Conservation (phyloP, 345 rosid species). For the Garcia nutans region DNA sequence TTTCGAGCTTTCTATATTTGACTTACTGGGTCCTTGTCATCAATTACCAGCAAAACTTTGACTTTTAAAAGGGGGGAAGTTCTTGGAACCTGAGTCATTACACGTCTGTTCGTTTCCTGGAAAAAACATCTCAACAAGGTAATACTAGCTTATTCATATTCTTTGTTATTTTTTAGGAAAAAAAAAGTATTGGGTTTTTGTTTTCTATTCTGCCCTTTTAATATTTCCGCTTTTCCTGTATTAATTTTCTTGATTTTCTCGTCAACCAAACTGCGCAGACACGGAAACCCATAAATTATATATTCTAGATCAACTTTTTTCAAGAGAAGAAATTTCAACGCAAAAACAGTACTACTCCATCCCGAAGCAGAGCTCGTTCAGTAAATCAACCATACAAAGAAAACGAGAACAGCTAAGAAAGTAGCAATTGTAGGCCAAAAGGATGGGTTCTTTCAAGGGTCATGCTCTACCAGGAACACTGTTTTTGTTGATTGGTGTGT, state of each 20-base stretch:
- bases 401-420: neutral
- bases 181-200: neutral
- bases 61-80: neutral
- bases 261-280: slow-evolving; percentile 7
- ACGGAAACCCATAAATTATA: neutral
- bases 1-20: neutral
- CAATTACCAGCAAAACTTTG: neutral
- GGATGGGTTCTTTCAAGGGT: slow-evolving; percentile 95
- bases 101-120: slow-evolving; percentile 9
- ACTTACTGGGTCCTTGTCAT: neutral
- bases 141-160: neutral
- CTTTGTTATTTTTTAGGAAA: neutral
- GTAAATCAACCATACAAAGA: slow-evolving; percentile 7
- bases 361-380: slow-evolving; percentile 6
- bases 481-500: slow-evolving; percentile 70
- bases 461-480: slow-evolving; percentile 86
- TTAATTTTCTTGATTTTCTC: neutral
- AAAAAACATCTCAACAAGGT: neutral
- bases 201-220: neutral
- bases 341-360: neutral
- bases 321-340: neutral
- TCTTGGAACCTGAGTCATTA: neutral
- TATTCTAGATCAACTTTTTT: neutral
- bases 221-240: neutral
- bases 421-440: neutral